A percentile compares a stretch with the other conserved stretches of the same genome.
These are phyloP conservation scores for Trichoderma endophyticum DNA, from an alignment of 2,329 filamentous ascomycete species.

Conservation along the genomic window DNA sequence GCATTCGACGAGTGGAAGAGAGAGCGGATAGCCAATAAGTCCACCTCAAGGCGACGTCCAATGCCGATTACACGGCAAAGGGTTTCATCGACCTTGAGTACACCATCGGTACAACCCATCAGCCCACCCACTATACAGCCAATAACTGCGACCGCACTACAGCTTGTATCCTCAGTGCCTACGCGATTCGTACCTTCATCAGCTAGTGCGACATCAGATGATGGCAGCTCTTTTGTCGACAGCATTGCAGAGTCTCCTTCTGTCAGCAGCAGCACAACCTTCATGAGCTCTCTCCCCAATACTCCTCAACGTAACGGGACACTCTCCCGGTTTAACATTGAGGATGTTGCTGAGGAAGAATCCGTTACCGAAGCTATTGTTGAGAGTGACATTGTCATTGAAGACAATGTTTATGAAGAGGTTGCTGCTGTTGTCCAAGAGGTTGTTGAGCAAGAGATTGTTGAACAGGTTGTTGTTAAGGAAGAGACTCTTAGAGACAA, in stretches of 20 bases:
- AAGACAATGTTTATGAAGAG: neutral
- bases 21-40: neutral
- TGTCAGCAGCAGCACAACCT: neutral
- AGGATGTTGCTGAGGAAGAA: neutral
- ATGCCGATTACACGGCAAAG: neutral
- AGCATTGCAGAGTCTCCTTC: neutral
- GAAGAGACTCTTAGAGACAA: neutral
- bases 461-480: no score
- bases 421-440: neutral
- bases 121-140: neutral
- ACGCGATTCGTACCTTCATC: neutral
- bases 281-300: neutral
- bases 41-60: neutral
- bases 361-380: neutral
- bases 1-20: slow-evolving; percentile 1
- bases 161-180: neutral
- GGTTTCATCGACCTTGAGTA: neutral
- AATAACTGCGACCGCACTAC: neutral
- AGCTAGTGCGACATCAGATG: neutral
- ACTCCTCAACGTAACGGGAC: neutral
- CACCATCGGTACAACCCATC: neutral
- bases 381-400: neutral
- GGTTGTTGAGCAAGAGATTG: neutral
- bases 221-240: neutral
- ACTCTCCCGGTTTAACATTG: neutral